phyloP scores from a whole-genome alignment of 2,329 filamentous ascomycete genomes.

The Aspergillus calidoustus region DNA sequence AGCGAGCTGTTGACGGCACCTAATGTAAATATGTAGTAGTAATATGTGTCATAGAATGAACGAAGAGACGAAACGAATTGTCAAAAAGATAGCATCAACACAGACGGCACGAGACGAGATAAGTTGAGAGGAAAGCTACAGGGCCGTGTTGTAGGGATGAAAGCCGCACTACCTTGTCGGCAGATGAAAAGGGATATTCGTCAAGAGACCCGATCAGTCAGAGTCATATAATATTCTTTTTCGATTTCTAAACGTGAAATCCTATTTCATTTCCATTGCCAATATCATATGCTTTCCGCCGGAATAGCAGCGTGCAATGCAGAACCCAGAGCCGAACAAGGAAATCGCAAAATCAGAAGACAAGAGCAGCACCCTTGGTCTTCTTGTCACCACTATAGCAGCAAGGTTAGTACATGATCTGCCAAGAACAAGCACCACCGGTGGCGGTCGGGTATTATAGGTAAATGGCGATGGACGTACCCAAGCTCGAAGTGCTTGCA shows the following conservation, averaged over 20 bases:
- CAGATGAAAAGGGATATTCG: slow-evolving; percentile 17
- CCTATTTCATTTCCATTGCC: slow-evolving; percentile 50
- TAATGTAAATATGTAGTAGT: slow-evolving; percentile 11
- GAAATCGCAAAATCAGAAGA: slow-evolving; percentile 78
- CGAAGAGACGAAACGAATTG: background rate
- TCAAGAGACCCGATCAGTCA: slow-evolving; percentile 38
- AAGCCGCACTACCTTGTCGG: background rate
- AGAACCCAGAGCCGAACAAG: slow-evolving; percentile 50
- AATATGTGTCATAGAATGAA: background rate
- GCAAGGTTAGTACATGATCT: slow-evolving; percentile 46
- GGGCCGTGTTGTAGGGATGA: background rate
- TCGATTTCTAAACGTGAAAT: slow-evolving; percentile 46
- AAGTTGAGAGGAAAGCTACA: background rate
- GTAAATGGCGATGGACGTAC: slow-evolving; percentile 60
- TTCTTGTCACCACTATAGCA: slow-evolving; percentile 96
- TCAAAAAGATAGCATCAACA: background rate
- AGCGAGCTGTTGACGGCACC: background rate
- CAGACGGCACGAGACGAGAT: too few relatives aligned
- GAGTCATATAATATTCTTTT: slow-evolving; percentile 40
- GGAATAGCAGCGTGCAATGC: slow-evolving; percentile 43
- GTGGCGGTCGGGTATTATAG: too few relatives aligned
- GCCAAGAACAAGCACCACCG: background rate
- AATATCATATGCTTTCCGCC: slow-evolving; percentile 44
- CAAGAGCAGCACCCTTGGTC: slow-evolving; percentile 99
- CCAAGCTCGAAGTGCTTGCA: slow-evolving; percentile 99